Conservation (phyloP, 2,329 filamentous ascomycete species). For the Fusarium anguioides region DNA sequence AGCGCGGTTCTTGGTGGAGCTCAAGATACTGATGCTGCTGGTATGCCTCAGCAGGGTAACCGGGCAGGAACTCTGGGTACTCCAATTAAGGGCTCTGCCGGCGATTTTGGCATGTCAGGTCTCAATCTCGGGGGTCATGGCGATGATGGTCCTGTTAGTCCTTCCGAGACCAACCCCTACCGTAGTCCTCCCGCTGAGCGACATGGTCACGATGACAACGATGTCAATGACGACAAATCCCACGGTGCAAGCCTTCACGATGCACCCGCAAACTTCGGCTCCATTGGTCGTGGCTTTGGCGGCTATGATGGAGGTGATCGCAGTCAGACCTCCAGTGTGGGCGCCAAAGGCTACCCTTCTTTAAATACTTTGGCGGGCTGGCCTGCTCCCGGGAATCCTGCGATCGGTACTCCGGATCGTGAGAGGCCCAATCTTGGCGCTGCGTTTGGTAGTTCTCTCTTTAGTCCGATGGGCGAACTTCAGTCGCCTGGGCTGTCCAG, state of each 20-base stretch:
- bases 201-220: slow-evolving; percentile 71
- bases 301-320: slow-evolving; percentile 81
- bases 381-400: slow-evolving; percentile 65
- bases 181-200: slow-evolving; percentile 87
- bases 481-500: slow-evolving; percentile 79
- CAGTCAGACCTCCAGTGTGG: slow-evolving; percentile 91
- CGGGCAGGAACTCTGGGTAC: slow-evolving; percentile 62
- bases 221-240: slow-evolving; percentile 61
- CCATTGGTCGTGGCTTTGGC: slow-evolving; percentile 63
- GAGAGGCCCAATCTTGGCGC: slow-evolving; percentile 66
- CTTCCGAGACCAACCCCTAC: slow-evolving; percentile 95
- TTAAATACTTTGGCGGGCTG: slow-evolving; percentile 72
- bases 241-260: slow-evolving; percentile 57
- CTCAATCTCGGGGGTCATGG: slow-evolving; percentile 68
- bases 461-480: slow-evolving; percentile 80
- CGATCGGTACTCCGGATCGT: slow-evolving; percentile 75
- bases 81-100: slow-evolving; percentile 64
- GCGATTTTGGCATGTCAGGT: slow-evolving; percentile 72
- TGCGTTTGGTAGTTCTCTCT: slow-evolving; percentile 82
- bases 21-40: slow-evolving; percentile 70
- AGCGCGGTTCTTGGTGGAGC: slow-evolving; percentile 80
- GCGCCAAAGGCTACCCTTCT: slow-evolving; percentile 76
- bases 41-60: slow-evolving; percentile 44
- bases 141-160: slow-evolving; percentile 81
- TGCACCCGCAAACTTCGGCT: slow-evolving; percentile 63